A percentile compares a stretch with the other conserved stretches of the same genome.
Conservation (phyloP, 1,139 yeast species). For the Candida pseudoviswanathii region DNA sequence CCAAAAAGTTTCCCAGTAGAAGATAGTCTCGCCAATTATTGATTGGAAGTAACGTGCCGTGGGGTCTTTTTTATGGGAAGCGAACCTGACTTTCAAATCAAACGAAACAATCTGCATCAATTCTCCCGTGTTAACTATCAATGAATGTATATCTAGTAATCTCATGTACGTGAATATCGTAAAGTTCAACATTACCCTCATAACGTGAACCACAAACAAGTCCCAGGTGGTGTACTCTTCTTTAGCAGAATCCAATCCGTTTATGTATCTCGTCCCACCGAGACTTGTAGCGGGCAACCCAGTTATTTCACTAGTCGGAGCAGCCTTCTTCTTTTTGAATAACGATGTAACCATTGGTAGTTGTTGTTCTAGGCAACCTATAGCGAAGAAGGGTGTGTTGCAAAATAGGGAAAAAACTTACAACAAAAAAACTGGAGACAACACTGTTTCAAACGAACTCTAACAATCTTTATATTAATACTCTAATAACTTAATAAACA, state of each 20-base stretch:
- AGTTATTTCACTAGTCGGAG: slow-evolving; percentile 12
- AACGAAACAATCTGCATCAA: slow-evolving; percentile 14
- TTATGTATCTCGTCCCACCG: slow-evolving; percentile 12
- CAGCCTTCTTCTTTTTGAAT: slow-evolving; percentile 2
- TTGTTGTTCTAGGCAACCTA: background rate
- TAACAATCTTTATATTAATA: background rate
- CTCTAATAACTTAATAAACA: background rate
- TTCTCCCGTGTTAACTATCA: slow-evolving; percentile 11
- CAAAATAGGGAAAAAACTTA: slow-evolving; percentile 5
- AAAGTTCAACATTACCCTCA: slow-evolving; percentile 18
- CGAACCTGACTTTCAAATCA: slow-evolving; percentile 12
- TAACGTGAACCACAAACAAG: slow-evolving; percentile 22
- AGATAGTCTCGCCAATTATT: slow-evolving; percentile 5
- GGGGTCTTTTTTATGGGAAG: slow-evolving; percentile 4
- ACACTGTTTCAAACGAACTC: background rate
- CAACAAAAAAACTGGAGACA: background rate
- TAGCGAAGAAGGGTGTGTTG: slow-evolving; percentile 5
- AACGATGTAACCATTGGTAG: slow-evolving; percentile 1
- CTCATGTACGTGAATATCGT: slow-evolving; percentile 13
- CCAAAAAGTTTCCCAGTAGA: slow-evolving; percentile 9
- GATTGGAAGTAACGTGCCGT: slow-evolving; percentile 5
- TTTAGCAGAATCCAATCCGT: slow-evolving; percentile 15
- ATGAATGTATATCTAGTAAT: slow-evolving; percentile 5
- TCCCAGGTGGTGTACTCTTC: slow-evolving; percentile 21
- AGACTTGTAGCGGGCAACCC: slow-evolving; percentile 16